These are phyloP conservation scores for Trichophaea hybrida DNA, from an alignment of 2,329 filamentous ascomycete genomes.

Conservation along the genomic window DNA sequence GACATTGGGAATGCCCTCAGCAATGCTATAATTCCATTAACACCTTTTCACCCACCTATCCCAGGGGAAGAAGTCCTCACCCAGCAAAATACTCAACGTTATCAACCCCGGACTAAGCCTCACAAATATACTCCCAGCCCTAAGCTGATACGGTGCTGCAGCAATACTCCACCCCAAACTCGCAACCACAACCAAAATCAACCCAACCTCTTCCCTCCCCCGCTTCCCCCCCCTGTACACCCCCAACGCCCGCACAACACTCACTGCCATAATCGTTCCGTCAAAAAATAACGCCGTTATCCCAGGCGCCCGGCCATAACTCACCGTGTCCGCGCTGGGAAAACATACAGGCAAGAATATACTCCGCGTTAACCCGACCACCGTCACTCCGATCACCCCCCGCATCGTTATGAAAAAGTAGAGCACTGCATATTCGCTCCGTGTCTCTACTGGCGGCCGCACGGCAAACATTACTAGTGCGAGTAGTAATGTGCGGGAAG, in stretches of 20 bases:
- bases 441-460: constrained; percentile 28
- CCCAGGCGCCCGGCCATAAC: background rate
- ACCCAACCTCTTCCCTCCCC: constrained; percentile 4
- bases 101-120: constrained; percentile 16
- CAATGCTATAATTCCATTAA: background rate
- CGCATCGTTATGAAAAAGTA: constrained; percentile 38
- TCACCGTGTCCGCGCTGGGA: constrained; percentile 31
- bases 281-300: constrained; percentile 1
- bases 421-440: constrained; percentile 33
- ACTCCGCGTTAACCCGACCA: constrained; percentile 42
- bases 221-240: constrained; percentile 12
- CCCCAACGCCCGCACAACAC: constrained; percentile 12
- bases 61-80: constrained; percentile 3
- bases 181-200: constrained; percentile 14
- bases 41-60: background rate
- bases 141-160: constrained; percentile 12
- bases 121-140: constrained; percentile 16
- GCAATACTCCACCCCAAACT: constrained; percentile 13
- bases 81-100: constrained; percentile 14
- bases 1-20: background rate
- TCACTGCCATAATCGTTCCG: constrained; percentile 8
- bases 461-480: constrained; percentile 43
- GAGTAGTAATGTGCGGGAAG: constrained; percentile 40
- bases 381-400: constrained; percentile 41
- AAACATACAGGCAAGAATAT: constrained; percentile 42